A percentile compares a stretch with the other conserved stretches of the same genome.
Conservation (phyloP, 192 early-diverging fungal genomes). For the Rhizophagus prolifer region DNA sequence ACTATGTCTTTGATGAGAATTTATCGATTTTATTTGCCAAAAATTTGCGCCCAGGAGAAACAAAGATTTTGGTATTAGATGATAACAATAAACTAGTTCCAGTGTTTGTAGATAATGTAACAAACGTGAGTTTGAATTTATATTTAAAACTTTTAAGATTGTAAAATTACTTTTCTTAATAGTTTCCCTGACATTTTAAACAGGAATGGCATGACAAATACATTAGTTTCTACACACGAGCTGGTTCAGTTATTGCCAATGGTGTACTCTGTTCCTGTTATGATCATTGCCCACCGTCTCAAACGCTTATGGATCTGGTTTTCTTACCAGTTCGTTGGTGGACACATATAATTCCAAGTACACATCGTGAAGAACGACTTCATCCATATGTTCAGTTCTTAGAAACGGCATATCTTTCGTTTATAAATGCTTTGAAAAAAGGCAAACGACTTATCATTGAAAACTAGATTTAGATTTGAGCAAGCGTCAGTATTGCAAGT, state of each 20-base stretch:
- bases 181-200: no score
- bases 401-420: slow-evolving; percentile 6
- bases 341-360: slow-evolving; percentile 1
- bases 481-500: no score
- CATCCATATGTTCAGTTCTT: slow-evolving; percentile 17
- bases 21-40: not conserved
- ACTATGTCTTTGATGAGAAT: not conserved
- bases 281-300: not conserved
- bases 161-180: no score
- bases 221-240: not conserved
- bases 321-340: slow-evolving; percentile 24
- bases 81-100: not conserved
- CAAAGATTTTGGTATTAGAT: not conserved
- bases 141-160: no score
- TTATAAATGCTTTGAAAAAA: no score
- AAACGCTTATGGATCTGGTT: slow-evolving; percentile 17
- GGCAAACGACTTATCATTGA: no score
- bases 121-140: not conserved
- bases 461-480: no score
- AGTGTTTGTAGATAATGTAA: not conserved
- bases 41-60: not conserved
- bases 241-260: not conserved
- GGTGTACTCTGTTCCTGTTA: not conserved
- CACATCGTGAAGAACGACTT: slow-evolving; percentile 16
- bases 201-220: not conserved